Percentiles rank a stretch among this genome's conserved stretches.
phyloP scores from a whole-genome alignment of 208 protist genomes.

The Trypanosoma platydactyli region DNA sequence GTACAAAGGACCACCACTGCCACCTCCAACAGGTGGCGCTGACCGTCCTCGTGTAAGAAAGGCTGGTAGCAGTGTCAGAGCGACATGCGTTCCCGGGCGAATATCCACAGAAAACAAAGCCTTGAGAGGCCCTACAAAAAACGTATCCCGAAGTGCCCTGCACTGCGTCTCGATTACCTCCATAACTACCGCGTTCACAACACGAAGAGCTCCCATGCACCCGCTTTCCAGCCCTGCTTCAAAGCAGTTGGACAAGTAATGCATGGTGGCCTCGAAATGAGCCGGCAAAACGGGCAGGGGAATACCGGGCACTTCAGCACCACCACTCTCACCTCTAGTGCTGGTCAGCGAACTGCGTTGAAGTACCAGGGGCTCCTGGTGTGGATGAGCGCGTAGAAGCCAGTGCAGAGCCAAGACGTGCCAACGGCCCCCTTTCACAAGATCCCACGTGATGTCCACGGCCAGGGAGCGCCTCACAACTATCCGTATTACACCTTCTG shows the following conservation, averaged over 20 bases:
- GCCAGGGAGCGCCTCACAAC: slow-evolving; percentile 52
- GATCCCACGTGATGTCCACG: slow-evolving; percentile 68
- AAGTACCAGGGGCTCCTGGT: slow-evolving; percentile 18
- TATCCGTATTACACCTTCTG: slow-evolving; percentile 52
- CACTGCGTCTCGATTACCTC: slow-evolving; percentile 62
- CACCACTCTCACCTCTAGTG: not conserved
- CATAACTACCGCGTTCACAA: slow-evolving; percentile 60
- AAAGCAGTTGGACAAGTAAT: slow-evolving; percentile 49
- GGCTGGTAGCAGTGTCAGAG: slow-evolving; percentile 29
- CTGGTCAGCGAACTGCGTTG: not conserved
- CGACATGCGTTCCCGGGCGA: slow-evolving; percentile 59
- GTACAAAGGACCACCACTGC: slow-evolving; percentile 17
- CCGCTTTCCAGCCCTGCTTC: slow-evolving; percentile 56
- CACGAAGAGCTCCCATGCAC: slow-evolving; percentile 50
- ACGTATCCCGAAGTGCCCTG: slow-evolving; percentile 28
- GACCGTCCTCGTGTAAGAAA: not conserved
- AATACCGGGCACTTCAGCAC: not conserved
- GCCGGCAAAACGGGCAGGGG: slow-evolving; percentile 30
- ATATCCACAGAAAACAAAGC: slow-evolving; percentile 46
- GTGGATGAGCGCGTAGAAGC: slow-evolving; percentile 30
- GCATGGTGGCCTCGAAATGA: slow-evolving; percentile 43
- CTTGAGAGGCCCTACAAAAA: slow-evolving; percentile 55
- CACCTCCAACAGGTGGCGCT: not conserved
- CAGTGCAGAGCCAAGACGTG: slow-evolving; percentile 49
- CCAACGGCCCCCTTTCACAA: slow-evolving; percentile 35